Base-by-base conservation (phyloP, 2,329 filamentous ascomycete genomes). In the Monosporascus sp. region DNA sequence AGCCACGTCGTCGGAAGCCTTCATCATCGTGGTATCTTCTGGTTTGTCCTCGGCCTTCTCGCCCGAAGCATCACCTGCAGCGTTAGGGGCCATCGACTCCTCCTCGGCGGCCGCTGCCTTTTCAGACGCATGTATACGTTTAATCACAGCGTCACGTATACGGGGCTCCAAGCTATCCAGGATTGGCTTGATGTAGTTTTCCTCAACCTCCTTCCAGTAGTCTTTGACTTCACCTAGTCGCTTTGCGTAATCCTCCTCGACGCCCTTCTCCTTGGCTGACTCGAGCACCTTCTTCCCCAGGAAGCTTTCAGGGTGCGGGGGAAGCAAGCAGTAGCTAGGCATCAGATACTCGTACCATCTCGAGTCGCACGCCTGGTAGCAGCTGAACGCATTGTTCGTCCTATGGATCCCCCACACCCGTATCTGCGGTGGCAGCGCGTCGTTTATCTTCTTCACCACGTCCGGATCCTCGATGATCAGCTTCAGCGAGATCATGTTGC, bases 271-370 rank as follows among this genome's bases (percentile, higher is more conserved):
- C 67, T 88, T 85, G 0, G 90, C 89, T 50, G 84, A 75, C 62
- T 93, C 84, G n/a, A 83, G 80, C n/a, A 96, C 75, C 66, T 90
- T 89, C 72, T 86, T 89, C 8, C 89, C 92, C 37, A 99, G 71
- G 68, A 82, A 96, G 56, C 89, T 95, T 57, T 87, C 86, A 0
- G 92, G 92, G 67, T 97, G 92, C 0, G 94, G 94, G 20, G 94
- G 94, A 34, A 99, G 74, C 61, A 99, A 89, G 52, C 89, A 90
- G 71, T 97, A 91, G 42, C 89, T 94, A 2, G 94, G 94, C 70
- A 99, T 89, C 50, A 99, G 77, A 68, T 99, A 99, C 74, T 99
- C 94, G 72, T 99, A 99, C 79, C 92, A 95, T 61, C 94, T 81
- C 25, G 91, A 96, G 71, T 99, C 94, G 72, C 93, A 97, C 52